Evolutionary conservation across 352 stramenopile genomes (phyloP).

Genomic region (Plasmopara viticola): DNA sequence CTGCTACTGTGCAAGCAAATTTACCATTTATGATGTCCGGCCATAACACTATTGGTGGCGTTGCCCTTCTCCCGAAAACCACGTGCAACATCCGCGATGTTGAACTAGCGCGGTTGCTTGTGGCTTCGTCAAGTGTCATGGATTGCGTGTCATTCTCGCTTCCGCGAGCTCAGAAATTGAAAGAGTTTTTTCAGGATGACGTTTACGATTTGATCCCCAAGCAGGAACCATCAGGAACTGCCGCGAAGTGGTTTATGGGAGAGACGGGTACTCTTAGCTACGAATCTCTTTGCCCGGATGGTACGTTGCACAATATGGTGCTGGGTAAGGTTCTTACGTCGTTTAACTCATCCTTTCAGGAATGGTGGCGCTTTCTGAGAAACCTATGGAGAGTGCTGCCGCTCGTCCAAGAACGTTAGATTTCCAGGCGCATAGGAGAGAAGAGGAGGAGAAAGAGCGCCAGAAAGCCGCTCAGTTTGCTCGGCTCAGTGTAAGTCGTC

Average conservation of each 20-base stretch:
- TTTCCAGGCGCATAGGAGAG: conserved; percentile 51
- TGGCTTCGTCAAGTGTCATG: conserved; percentile 46
- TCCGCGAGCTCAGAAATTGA: conserved; percentile 56
- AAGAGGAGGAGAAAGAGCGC: conserved; percentile 60
- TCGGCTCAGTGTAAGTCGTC: conserved; percentile 51
- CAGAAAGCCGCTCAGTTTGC: conserved; percentile 59
- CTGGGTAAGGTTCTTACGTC: no score
- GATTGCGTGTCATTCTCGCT: conserved; percentile 62
- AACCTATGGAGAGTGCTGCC: conserved; percentile 28
- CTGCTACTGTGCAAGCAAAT: conserved; percentile 44
- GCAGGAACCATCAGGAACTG: conserved; percentile 25
- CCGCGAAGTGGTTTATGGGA: conserved; percentile 51
- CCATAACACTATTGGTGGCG: conserved; percentile 43
- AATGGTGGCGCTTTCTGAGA: conserved; percentile 63
- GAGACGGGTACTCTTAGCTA: conserved; percentile 31
- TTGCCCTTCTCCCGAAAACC: conserved; percentile 53
- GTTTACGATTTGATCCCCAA: conserved; percentile 43
- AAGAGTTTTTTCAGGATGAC: conserved; percentile 78
- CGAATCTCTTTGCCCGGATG: conserved; percentile 47
- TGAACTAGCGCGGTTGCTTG: conserved; percentile 57
- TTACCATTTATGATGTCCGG: conserved; percentile 54
- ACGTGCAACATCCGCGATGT: conserved; percentile 61
- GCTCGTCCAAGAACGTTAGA: conserved; percentile 54
- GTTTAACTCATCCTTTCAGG: conserved; percentile 7
- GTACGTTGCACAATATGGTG: conserved; percentile 15